Base-by-base conservation (phyloP, 2,329 filamentous ascomycete genomes). In the Helicocarpus griseus region DNA sequence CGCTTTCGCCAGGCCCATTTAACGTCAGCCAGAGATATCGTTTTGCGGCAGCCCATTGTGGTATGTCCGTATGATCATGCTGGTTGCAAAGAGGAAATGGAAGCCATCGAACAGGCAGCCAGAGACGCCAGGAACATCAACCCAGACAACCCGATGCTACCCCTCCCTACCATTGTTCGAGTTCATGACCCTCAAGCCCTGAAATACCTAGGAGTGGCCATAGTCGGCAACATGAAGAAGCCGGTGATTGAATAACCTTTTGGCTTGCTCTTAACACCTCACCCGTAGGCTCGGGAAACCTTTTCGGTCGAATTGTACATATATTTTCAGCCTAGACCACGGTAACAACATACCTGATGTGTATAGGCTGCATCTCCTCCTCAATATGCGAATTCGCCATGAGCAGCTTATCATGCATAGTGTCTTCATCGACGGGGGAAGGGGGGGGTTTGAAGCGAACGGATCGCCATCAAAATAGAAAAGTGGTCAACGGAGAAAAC, bases 51-150 rank as follows among this genome's bases (percentile, higher is more conserved):
- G 69, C 89, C 89, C 4, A 96, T 98, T 53, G 89, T 97, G 31
- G 93, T 97, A 48, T 97, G 91, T 63, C 91, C 93, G 0, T 82
- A 96, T 56, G 93, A 98, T 64, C 89, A 96, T 63, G 88, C 94
- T 58, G 87, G 86, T 14, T 98, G 93, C 72, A 96, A 95, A 68
- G 90, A 96, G 65, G 93, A 97, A 72, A 96, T 98, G 89, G 90
- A 95, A 62, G 90, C 90, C 35, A 97, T 98, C 57, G 90, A 96
- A 65, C 89, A 95, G 69, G 87, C 93, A 0, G 93, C 93, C 40
- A 91, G 90, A 68, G 91, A 97, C 60, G 91, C 93, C 1, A 86
- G 87, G 14, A 82, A 87, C 55, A 85, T 97, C 54, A 89, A 91
- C 59, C 86, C 86, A 0, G 88, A 94, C 55, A 93, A 93, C 61